Percentiles rank a stretch among this genome's conserved stretches.
Evolutionary conservation across 1,139 yeast species (phyloP).

Genomic region (Pichia sp.): DNA sequence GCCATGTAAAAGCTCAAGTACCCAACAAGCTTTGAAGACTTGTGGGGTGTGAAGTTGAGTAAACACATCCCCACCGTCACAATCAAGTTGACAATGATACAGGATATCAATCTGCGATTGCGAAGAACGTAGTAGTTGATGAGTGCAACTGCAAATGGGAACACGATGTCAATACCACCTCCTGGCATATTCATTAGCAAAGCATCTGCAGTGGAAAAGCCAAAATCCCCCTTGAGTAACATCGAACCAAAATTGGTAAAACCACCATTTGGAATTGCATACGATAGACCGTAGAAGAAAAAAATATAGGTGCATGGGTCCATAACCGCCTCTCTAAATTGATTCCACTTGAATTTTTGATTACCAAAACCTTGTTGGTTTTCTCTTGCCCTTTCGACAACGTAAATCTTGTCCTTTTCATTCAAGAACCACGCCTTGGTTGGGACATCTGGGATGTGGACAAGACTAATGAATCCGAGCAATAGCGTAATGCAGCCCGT

Average conservation of each 20-base stretch:
- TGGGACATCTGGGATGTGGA: slow-evolving; percentile 46
- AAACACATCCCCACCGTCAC: slow-evolving; percentile 16
- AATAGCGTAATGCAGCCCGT: slow-evolving; percentile 43
- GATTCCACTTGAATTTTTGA: slow-evolving; percentile 34
- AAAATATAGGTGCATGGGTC: slow-evolving; percentile 31
- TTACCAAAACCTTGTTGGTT: slow-evolving; percentile 42
- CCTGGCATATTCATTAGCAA: slow-evolving; percentile 36
- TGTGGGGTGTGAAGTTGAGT: slow-evolving; percentile 17
- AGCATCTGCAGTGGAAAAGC: slow-evolving; percentile 28
- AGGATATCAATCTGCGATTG: slow-evolving; percentile 12
- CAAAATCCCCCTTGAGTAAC: slow-evolving; percentile 34
- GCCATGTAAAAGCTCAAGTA: slow-evolving; percentile 32
- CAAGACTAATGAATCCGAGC: slow-evolving; percentile 36
- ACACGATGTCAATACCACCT: slow-evolving; percentile 39
- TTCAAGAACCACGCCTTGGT: slow-evolving; percentile 41
- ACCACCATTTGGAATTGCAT: slow-evolving; percentile 38
- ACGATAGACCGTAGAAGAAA: slow-evolving; percentile 32
- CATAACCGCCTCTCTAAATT: slow-evolving; percentile 31
- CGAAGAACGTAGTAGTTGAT: slow-evolving; percentile 27
- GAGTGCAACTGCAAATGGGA: slow-evolving; percentile 33
- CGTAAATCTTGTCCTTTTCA: slow-evolving; percentile 32
- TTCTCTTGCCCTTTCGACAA: slow-evolving; percentile 32
- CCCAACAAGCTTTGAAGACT: slow-evolving; percentile 42
- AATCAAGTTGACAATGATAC: slow-evolving; percentile 12
- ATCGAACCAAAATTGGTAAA: slow-evolving; percentile 38